Percentiles rank a stretch among this genome's conserved stretches.
Conservation (phyloP, 1,284 basidiomycete genomes). For the Pseudozyma hubeiensis region DNA sequence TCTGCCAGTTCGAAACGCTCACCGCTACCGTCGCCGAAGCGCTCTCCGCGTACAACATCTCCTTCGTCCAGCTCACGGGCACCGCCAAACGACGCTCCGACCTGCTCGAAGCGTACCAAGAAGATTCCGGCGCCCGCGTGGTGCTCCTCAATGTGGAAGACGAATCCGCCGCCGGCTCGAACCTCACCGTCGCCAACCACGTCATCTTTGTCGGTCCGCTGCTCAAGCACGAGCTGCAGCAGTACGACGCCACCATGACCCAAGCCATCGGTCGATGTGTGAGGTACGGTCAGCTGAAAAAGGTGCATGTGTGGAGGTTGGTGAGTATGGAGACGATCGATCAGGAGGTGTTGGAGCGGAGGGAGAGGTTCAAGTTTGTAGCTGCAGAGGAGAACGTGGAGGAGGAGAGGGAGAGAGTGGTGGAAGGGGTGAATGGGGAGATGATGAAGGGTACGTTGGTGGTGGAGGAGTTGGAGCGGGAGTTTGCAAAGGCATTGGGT, state of each 20-base stretch:
- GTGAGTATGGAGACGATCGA: slow-evolving; percentile 53
- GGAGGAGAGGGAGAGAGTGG: not conserved
- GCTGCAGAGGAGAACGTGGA: not conserved
- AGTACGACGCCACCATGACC: slow-evolving; percentile 57
- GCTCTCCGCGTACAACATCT: slow-evolving; percentile 78
- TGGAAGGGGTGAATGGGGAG: slow-evolving; percentile 17
- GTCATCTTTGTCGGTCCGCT: slow-evolving; percentile 93
- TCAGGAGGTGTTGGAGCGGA: slow-evolving; percentile 47
- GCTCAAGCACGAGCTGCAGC: slow-evolving; percentile 75
- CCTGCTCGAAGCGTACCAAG: slow-evolving; percentile 75
- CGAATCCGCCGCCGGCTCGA: slow-evolving; percentile 91
- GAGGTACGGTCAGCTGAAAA: slow-evolving; percentile 53
- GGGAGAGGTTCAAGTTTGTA: slow-evolving; percentile 28
- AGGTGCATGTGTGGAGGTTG: slow-evolving; percentile 53
- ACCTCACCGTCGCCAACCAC: slow-evolving; percentile 91
- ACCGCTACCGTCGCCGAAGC: slow-evolving; percentile 89
- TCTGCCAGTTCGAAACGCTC: slow-evolving; percentile 93
- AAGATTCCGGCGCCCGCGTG: slow-evolving; percentile 75
- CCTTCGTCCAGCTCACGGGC: slow-evolving; percentile 84
- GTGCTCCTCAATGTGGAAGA: slow-evolving; percentile 90
- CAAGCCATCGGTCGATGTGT: slow-evolving; percentile 56
- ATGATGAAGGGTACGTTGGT: slow-evolving; percentile 68
- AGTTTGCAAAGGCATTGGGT: slow-evolving; percentile 75
- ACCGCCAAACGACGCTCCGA: slow-evolving; percentile 71
- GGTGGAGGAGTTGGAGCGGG: slow-evolving; percentile 67